These are phyloP conservation scores for Polygonum aviculare DNA, from an alignment of 148 eudicot species.

Conservation along the genomic window DNA sequence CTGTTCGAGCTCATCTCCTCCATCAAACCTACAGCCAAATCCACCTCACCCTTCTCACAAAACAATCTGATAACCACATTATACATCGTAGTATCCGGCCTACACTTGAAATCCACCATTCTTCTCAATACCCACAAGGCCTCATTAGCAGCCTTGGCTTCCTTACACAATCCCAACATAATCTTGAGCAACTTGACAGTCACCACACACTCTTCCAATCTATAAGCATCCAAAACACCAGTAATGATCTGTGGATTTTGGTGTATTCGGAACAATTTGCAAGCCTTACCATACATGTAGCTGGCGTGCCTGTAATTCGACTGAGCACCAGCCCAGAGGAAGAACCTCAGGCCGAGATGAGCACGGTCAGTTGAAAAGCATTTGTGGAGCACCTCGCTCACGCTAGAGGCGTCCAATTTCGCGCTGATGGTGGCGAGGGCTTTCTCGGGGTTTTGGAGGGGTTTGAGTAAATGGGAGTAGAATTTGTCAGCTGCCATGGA, in stretches of 20 bases:
- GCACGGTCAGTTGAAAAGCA: constrained; percentile 32
- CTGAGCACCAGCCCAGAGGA: constrained; percentile 72
- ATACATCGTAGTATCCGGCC: constrained; percentile 57
- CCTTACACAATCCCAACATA: constrained; percentile 63
- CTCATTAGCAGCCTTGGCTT: constrained; percentile 49
- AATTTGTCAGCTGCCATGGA: constrained; percentile 31
- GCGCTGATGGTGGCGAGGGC: constrained; percentile 31
- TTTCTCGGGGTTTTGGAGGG: constrained; percentile 43
- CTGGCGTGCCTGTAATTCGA: constrained; percentile 45
- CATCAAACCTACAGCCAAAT: constrained; percentile 9
- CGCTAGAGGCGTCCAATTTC: constrained; percentile 39
- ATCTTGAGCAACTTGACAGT: constrained; percentile 51
- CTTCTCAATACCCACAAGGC: constrained; percentile 71
- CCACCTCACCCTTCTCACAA: constrained; percentile 10
- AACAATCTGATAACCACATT: constrained; percentile 59
- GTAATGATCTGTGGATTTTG: constrained; percentile 27
- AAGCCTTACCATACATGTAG: constrained; percentile 50
- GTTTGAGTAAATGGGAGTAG: constrained; percentile 35
- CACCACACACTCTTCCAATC: constrained; percentile 35
- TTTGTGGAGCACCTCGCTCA: constrained; percentile 41
- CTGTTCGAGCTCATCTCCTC: constrained; percentile 8
- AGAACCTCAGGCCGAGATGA: constrained; percentile 67
- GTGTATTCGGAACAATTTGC: constrained; percentile 39
- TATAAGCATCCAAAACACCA: constrained; percentile 47
- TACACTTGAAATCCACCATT: constrained; percentile 53